Evolutionary conservation across 805 yeast genomes (phyloP), one percentile per base, ranked within the genome.

Genomic region (Naumovozyma baii): DNA sequence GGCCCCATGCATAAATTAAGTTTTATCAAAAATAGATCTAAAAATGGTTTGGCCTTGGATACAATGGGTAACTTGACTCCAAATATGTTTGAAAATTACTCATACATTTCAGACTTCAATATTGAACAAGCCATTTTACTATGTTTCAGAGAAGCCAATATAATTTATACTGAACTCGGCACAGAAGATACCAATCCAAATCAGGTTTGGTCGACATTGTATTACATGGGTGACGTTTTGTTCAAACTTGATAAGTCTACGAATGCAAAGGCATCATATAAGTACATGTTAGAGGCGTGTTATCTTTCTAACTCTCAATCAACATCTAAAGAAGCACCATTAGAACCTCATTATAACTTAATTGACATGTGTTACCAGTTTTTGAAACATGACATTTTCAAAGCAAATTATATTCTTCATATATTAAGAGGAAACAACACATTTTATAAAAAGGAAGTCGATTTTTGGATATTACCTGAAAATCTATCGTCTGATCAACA

Each of bases 311-410:
- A 51, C 7, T 57, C 51, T 5, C 29, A 33, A 5, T 52, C 63
- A 2, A 56, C 70, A 2, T 48, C 59, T 3, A 65, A 67, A 36
- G 92, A 82, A 31, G 70, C 72, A 1, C 64, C 80, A 2, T 62
- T 88, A 33, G 96, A 88, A 50, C 90, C 96, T 0, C 87, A 82
- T 52, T 87, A 86, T 51, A 66, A 68, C 33, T 56, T 81, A 3
- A 69, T 83, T 32, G 69, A 84, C 0, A 44, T 72, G 26, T 51
- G 74, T 4, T 78, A 72, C 61, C 87, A 87, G 54, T 69, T 69
- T 36, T 74, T 70, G 8, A 64, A 62, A 29, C 16, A 28, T 0
- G 70, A 59, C 0, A 39, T 54, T 14, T 16, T 83, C 0, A 36
- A 57, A 1, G 44, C 64, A 0, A 49, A 44, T 0, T 56, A 54